Evolutionary conservation across 192 early-diverging fungal species (phyloP), one percentile per base, ranked within the genome.

Genomic region (Rhizoclosmatium globosum): DNA sequence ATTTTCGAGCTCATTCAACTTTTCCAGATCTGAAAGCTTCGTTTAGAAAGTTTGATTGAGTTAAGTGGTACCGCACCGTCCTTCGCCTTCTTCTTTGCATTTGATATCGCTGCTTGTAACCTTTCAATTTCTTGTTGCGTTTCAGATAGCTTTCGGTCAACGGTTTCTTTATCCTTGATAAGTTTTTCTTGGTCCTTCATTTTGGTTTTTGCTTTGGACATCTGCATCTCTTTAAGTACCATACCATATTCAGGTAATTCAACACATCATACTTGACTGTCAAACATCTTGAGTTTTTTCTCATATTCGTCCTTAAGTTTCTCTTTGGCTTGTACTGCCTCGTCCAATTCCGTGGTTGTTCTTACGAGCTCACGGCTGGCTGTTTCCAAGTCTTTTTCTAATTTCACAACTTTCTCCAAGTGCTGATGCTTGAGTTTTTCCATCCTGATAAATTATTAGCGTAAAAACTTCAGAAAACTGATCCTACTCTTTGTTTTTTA

Each of bases 271-370:
- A 83, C 44, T 6, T 47, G 60, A 2, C 45, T 57, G 60, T 89
- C 88, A 11, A 79, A 50, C 3, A 23, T 17, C 64, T 87, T 87
- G 3, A 83, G 11, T 45, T 77, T 84, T 42, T 84, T 50, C 50
- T 89, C 88, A 48, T 82, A 50, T n/a, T 89, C 88, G 4, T 86
- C 86, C 64, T 83, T 85, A 4, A 83, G 4, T 44, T 75, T 82
- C 38, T 84, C 85, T 56, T 77, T 79, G 21, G 68, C 47, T 60
- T 23, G 17, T 6, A 80, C 77, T 43, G 75, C 78, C n/a, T 86
- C 87, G 23, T 74, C 64, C 4, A 81, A 11, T 38, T 82, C 83
- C 7, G 46, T 68, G 19, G 47, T 50, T 3, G 72, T 4, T 68
- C 78, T 82, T 3, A 64, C 47, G 13, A 84, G 2, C 21, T 86